These are phyloP conservation scores for Paxillus rubicundulus DNA, from an alignment of 768 basidiomycete species.

Conservation along the genomic window DNA sequence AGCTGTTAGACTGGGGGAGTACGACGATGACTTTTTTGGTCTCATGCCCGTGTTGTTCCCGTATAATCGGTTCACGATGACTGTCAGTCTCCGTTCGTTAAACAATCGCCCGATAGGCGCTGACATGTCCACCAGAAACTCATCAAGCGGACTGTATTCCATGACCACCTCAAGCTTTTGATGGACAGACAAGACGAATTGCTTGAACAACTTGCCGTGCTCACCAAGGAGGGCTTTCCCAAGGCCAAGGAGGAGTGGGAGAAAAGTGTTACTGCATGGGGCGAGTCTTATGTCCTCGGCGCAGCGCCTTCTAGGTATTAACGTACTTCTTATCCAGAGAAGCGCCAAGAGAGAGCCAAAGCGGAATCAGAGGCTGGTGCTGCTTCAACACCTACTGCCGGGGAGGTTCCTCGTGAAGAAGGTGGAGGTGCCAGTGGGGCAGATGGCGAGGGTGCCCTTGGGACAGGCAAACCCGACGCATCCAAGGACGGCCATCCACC, in stretches of 20 bases:
- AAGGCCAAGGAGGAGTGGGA: slow-evolving; percentile 79
- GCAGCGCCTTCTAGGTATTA: background rate
- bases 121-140: slow-evolving; percentile 63
- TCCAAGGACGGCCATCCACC: slow-evolving; percentile 57
- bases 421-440: slow-evolving; percentile 24
- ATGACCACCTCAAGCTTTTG: slow-evolving; percentile 66
- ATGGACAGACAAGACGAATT: slow-evolving; percentile 66
- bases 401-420: slow-evolving; percentile 32
- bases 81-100: slow-evolving; percentile 41
- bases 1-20: slow-evolving; percentile 82
- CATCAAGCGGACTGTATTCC: slow-evolving; percentile 85
- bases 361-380: slow-evolving; percentile 32
- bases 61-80: slow-evolving; percentile 96
- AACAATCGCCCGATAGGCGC: background rate
- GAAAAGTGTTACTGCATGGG: slow-evolving; percentile 66
- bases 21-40: slow-evolving; percentile 90
- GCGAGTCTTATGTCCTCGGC: slow-evolving; percentile 34
- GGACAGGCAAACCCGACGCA: slow-evolving; percentile 25
- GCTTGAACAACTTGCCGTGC: slow-evolving; percentile 55
- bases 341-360: slow-evolving; percentile 56
- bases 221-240: slow-evolving; percentile 63
- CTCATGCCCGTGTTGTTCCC: slow-evolving; percentile 86
- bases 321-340: slow-evolving; percentile 31
- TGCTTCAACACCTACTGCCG: slow-evolving; percentile 29
- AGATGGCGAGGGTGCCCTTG: slow-evolving; percentile 23